Conservation (phyloP, 2,329 filamentous ascomycete genomes). For the Fusarium mundagurra region DNA sequence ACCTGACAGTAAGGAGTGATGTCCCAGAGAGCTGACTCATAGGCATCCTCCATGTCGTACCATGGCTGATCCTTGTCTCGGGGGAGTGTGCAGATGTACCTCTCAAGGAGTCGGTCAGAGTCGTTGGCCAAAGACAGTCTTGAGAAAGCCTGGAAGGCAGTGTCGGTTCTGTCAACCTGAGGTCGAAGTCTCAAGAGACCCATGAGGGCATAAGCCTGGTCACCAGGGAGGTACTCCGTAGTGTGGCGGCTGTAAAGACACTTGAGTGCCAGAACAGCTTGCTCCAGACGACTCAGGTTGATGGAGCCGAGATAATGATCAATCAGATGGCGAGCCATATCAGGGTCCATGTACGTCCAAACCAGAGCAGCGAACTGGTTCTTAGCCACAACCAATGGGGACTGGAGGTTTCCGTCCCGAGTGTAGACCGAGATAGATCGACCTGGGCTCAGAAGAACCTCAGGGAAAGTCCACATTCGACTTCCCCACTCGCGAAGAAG, state of each 20-base stretch:
- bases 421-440: constrained; percentile 38
- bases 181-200: constrained; percentile 48
- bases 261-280: constrained; percentile 43
- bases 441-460: constrained; percentile 42
- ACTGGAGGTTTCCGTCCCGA: constrained; percentile 35
- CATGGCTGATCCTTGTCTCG: constrained; percentile 38
- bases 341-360: constrained; percentile 44
- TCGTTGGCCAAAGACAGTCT: constrained; percentile 49
- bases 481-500: constrained; percentile 42
- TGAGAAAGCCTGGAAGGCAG: constrained; percentile 50
- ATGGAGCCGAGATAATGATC: constrained; percentile 49
- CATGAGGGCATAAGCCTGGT: constrained; percentile 51
- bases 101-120: constrained; percentile 48
- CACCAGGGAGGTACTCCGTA: constrained; percentile 40
- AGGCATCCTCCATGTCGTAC: constrained; percentile 47
- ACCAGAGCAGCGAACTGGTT: constrained; percentile 46
- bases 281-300: constrained; percentile 47
- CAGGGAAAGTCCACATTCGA: constrained; percentile 44
- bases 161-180: constrained; percentile 46
- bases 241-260: constrained; percentile 46
- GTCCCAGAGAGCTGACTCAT: constrained; percentile 47
- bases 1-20: constrained; percentile 48
- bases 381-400: constrained; percentile 41
- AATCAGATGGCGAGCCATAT: constrained; percentile 45
- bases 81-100: constrained; percentile 47